These are phyloP conservation scores for Alternaria ventricosa DNA, from an alignment of 2,329 filamentous ascomycete genomes.

Conservation along the genomic window DNA sequence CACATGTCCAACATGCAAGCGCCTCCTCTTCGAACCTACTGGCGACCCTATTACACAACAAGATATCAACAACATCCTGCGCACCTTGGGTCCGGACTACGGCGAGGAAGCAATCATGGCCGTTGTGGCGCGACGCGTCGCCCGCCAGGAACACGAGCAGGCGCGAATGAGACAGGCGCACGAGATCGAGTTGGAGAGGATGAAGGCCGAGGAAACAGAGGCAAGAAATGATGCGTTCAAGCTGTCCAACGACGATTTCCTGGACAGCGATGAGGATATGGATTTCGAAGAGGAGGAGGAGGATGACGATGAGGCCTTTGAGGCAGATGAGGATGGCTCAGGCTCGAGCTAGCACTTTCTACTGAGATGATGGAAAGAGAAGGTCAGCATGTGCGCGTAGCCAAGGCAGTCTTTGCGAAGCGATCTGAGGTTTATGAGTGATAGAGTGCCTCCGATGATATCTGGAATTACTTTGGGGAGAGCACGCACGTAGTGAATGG, in stretches of 20 bases:
- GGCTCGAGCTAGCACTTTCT: not conserved
- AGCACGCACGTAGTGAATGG: not conserved
- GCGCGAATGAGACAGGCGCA: not conserved
- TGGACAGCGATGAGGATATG: slow-evolving; percentile 16
- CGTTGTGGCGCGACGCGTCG: slow-evolving; percentile 11
- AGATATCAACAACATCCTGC: slow-evolving; percentile 6
- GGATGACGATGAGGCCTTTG: slow-evolving; percentile 1
- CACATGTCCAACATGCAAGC: slow-evolving; percentile 27
- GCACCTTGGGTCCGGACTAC: not conserved
- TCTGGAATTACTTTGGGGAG: not conserved
- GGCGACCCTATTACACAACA: slow-evolving; percentile 12
- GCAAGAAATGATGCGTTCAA: not conserved
- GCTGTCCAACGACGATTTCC: slow-evolving; percentile 3
- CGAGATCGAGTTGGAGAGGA: slow-evolving; percentile 8
- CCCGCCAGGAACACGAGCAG: slow-evolving; percentile 3
- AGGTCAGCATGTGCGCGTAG: not conserved
- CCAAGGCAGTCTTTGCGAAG: not conserved
- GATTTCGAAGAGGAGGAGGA: slow-evolving; percentile 2
- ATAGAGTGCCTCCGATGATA: not conserved
- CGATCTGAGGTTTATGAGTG: not conserved
- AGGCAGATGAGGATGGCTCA: not conserved
- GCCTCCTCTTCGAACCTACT: slow-evolving; percentile 19
- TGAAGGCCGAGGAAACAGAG: slow-evolving; percentile 2
- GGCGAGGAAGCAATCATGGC: slow-evolving; percentile 1
- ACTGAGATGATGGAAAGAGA: not conserved